A percentile compares a stretch with the other conserved stretches of the same genome.
Conservation (phyloP, 345 rosid species). For the Raphanus sativus region DNA sequence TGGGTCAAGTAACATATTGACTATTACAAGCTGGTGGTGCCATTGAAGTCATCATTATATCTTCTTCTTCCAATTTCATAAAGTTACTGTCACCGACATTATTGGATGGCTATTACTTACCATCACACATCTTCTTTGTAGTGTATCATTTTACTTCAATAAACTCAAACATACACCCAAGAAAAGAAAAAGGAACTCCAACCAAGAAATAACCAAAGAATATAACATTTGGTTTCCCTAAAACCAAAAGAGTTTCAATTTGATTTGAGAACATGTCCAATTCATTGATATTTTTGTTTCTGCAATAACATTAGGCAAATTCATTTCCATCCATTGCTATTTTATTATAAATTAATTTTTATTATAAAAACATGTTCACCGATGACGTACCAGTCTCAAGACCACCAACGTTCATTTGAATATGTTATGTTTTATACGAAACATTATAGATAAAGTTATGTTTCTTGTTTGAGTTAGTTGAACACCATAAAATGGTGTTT, state of each 20-base stretch:
- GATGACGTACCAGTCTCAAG: constrained; percentile 8
- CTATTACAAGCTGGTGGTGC: no score
- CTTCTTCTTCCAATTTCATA: constrained; percentile 24
- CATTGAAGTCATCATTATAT: constrained; percentile 37
- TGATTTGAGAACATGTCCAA: neutral
- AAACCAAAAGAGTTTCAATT: neutral
- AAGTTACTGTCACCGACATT: constrained; percentile 32
- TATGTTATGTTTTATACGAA: constrained; percentile 27
- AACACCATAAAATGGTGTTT: neutral
- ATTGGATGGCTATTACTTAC: constrained; percentile 14
- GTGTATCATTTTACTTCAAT: neutral
- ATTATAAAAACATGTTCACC: neutral
- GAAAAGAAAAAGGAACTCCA: neutral
- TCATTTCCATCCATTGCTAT: no score
- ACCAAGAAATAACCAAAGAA: no score
- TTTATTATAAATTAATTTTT: no score
- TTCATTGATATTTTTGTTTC: no score
- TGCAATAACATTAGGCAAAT: no score
- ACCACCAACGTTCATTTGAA: constrained; percentile 29
- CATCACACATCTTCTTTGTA: neutral
- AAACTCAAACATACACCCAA: neutral
- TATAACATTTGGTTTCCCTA: neutral
- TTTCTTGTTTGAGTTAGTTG: constrained; percentile 17
- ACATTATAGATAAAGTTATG: constrained; percentile 33
- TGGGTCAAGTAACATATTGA: no score